Base-by-base conservation (phyloP, 2,329 filamentous ascomycete genomes). In the Fusarium pseudoanthophilum region DNA sequence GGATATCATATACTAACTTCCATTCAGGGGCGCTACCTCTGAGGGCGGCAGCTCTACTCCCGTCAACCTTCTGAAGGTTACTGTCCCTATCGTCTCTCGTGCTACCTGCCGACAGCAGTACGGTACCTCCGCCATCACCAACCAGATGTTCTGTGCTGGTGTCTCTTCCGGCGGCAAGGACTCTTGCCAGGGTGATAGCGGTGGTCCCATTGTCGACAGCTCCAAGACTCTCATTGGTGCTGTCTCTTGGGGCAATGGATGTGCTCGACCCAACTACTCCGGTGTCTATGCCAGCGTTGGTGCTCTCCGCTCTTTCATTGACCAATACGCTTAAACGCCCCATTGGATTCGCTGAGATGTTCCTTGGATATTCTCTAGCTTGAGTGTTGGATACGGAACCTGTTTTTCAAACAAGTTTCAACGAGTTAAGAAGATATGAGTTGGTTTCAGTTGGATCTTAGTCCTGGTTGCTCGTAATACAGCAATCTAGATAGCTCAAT, bases 91-190 rank as follows among this genome's bases (percentile, higher is more conserved):
- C 32, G 60, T 81, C 65, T 66, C 69, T 42, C 80, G 79, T 49
- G 30, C 73, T 26, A 69, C 71, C 18, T 81, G 80, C 73, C 65
- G 70, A 45, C 11, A 58, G 13, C 49, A 73, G 56, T 81, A 81
- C 55, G 58, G 72, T 1, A 58, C 66, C n/a, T 73, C 69, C 9
- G 21, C 64, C 53, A 64, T 81, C 63, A 80, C 79, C 53, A 61
- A 60, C 65, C 72, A 72, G 75, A 81, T 81, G 80, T 74, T 81
- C 76, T 81, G 80, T 73, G 80, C 80, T 49, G 80, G 79, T 15
- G 36, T 73, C 15, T 20, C 69, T 6, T 49, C 55, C 9, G 80
- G 80, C 18, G 79, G 78, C 42, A 78, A 75, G 71, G 80, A 81
- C 69, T 74, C 80, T 21, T 81, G 80, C 79, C 72, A 76, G 36